phyloP scores from a whole-genome alignment of 2,329 filamentous ascomycete species.

The Kalmusia sp. region DNA sequence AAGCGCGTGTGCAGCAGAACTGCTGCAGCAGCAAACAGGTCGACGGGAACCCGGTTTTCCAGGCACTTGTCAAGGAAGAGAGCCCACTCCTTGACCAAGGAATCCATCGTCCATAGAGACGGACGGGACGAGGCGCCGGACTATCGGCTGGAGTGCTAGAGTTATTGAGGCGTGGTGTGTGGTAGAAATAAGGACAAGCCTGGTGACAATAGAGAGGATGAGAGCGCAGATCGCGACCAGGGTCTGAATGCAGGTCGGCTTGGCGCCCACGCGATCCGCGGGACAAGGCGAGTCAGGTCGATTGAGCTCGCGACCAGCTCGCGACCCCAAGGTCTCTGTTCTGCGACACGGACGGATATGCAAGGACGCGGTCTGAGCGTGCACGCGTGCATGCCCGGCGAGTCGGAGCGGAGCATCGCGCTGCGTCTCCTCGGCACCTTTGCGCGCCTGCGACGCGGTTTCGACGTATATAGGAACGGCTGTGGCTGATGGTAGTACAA shows the following conservation, averaged over 20 bases:
- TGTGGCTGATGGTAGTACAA: conserved; percentile 1
- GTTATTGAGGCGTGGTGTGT: conserved; percentile 28
- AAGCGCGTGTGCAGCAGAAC: conserved; percentile 40
- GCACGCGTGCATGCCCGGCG: background rate
- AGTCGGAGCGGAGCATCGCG: too few relatives aligned
- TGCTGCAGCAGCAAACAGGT: conserved; percentile 42
- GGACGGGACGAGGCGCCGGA: conserved; percentile 21
- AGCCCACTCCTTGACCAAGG: conserved; percentile 41
- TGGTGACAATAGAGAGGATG: conserved; percentile 16
- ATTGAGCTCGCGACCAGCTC: too few relatives aligned
- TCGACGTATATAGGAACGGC: background rate
- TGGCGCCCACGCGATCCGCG: background rate
- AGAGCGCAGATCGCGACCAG: conserved; percentile 17
- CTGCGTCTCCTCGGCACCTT: too few relatives aligned
- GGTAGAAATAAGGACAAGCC: conserved; percentile 18
- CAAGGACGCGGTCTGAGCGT: background rate
- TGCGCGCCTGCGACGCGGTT: background rate
- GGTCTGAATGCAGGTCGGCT: background rate
- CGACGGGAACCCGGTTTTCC: conserved; percentile 35
- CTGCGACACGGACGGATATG: background rate
- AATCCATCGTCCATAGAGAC: conserved; percentile 41
- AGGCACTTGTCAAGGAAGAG: conserved; percentile 45
- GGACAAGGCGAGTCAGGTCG: background rate
- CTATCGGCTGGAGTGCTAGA: conserved; percentile 18
- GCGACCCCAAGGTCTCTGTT: too few relatives aligned